Evolutionary conservation across 352 stramenopile species (phyloP).

Genomic region (Phytopythium delawarense): DNA sequence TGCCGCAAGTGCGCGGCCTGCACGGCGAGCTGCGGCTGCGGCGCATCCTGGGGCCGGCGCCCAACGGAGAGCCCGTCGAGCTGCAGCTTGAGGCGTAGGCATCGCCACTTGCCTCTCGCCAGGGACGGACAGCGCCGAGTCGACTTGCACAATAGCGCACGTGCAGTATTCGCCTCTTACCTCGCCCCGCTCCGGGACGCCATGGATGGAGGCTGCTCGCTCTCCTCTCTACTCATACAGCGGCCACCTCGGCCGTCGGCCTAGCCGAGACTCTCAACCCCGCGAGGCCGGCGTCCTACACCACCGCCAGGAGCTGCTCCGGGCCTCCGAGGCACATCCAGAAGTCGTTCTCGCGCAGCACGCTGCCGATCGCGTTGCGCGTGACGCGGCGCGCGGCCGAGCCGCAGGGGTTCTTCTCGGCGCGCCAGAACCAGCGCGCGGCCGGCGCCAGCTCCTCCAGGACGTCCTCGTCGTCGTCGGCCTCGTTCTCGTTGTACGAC

Average conservation of each 20-base stretch:
- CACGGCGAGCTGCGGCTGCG: constrained; percentile 51
- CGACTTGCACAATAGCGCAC: not conserved
- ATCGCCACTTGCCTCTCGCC: not conserved
- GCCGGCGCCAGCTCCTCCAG: constrained; percentile 42
- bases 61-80: constrained; percentile 33
- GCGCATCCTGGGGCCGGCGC: constrained; percentile 46
- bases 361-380: constrained; percentile 44
- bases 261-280: not conserved
- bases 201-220: not conserved
- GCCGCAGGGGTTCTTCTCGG: constrained; percentile 65
- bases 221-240: constrained; percentile 6
- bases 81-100: constrained; percentile 36
- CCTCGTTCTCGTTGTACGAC: constrained; percentile 83
- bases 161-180: constrained; percentile 10
- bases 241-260: not conserved
- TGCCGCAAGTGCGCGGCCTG: constrained; percentile 42
- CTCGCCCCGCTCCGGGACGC: not conserved
- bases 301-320: not conserved
- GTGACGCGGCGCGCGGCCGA: constrained; percentile 44
- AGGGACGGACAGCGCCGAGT: not conserved
- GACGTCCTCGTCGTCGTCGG: constrained; percentile 72
- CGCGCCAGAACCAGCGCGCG: constrained; percentile 60
- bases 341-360: constrained; percentile 75
- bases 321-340: constrained; percentile 70
- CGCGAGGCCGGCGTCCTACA: not conserved